Evolutionary conservation across 78 protist species (phyloP).

Genomic region (Dictyostelium firmibasis): DNA sequence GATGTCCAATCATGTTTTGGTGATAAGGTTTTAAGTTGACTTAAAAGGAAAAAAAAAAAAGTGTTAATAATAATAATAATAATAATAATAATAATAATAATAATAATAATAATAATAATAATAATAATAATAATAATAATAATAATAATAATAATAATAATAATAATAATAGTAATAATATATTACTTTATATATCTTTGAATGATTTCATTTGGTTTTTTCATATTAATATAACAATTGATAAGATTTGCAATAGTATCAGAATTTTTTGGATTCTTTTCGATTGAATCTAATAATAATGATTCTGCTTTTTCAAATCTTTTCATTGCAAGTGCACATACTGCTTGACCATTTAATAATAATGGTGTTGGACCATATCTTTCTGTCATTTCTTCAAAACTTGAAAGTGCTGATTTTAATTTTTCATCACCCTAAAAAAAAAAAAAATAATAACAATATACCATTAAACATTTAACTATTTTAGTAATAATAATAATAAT

Average conservation of each 20-base stretch:
- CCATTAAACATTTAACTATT: no score
- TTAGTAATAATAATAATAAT: no score
- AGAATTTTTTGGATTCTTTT: slow-evolving; percentile 59
- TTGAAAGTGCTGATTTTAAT: slow-evolving; percentile 24
- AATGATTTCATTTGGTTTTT: slow-evolving; percentile 60
- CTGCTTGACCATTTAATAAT: slow-evolving; percentile 69
- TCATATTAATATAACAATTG: slow-evolving; percentile 67
- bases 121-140: neutral
- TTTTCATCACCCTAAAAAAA: slow-evolving; percentile 55
- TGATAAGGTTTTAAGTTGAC: slow-evolving; percentile 31
- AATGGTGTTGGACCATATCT: slow-evolving; percentile 76
- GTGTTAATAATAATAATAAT: no score
- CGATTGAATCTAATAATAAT: slow-evolving; percentile 38
- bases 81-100: neutral
- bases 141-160: neutral
- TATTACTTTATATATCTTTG: slow-evolving; percentile 48
- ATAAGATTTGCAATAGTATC: slow-evolving; percentile 63
- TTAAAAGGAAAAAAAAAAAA: neutral
- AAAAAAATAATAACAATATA: neutral
- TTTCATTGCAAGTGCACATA: slow-evolving; percentile 2
- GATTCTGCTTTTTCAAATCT: slow-evolving; percentile 77
- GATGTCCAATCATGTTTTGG: slow-evolving; percentile 29
- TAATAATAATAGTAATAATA: neutral
- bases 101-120: neutral
- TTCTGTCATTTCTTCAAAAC: slow-evolving; percentile 54